Evolutionary conservation across 2,329 filamentous ascomycete genomes (phyloP).

Genomic region (Pseudocercospora musae): DNA sequence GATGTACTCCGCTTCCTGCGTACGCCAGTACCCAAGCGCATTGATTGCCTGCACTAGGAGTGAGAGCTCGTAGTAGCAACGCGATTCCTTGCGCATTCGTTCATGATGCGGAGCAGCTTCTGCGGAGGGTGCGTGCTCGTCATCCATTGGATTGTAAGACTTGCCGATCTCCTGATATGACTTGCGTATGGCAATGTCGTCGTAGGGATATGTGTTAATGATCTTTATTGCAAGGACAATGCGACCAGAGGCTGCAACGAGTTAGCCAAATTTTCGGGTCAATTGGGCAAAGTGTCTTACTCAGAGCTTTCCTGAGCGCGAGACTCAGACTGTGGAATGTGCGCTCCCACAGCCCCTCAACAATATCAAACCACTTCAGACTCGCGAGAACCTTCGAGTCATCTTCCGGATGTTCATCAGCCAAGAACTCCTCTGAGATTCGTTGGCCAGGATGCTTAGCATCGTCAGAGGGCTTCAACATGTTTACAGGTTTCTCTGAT

Average conservation of each 20-base stretch:
- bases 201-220: slow-evolving; percentile 49
- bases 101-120: slow-evolving; percentile 23
- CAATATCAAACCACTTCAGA: slow-evolving; percentile 78
- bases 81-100: slow-evolving; percentile 28
- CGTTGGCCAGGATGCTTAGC: slow-evolving; percentile 53
- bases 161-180: slow-evolving; percentile 42
- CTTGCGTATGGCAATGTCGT: slow-evolving; percentile 43
- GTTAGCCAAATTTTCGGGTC: slow-evolving; percentile 18
- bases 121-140: slow-evolving; percentile 16
- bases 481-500: slow-evolving; percentile 32
- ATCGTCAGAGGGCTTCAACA: slow-evolving; percentile 52
- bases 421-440: slow-evolving; percentile 68
- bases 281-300: slow-evolving; percentile 53
- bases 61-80: slow-evolving; percentile 44
- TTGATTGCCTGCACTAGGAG: slow-evolving; percentile 43
- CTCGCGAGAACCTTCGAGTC: slow-evolving; percentile 74
- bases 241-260: slow-evolving; percentile 41
- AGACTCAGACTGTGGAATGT: slow-evolving; percentile 66
- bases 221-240: slow-evolving; percentile 56
- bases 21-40: slow-evolving; percentile 44
- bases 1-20: slow-evolving; percentile 40
- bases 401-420: slow-evolving; percentile 53
- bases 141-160: slow-evolving; percentile 38
- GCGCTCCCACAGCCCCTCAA: slow-evolving; percentile 68
- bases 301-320: slow-evolving; percentile 78